phyloP scores from a whole-genome alignment of 2,329 filamentous ascomycete genomes.

The Sclerotinia sclerotiorum region DNA sequence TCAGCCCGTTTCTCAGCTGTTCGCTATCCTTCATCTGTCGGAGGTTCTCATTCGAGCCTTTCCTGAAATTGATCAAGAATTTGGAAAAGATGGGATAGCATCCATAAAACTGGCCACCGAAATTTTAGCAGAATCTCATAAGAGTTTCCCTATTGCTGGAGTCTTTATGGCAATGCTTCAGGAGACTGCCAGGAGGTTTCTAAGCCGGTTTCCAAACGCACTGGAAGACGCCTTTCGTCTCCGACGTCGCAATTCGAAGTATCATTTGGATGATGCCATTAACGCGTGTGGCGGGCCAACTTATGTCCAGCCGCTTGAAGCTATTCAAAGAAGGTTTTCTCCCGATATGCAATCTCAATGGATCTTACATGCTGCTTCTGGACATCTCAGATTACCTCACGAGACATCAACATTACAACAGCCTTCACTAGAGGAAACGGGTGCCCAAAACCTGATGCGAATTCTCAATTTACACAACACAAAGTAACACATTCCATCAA shows the following conservation, averaged over 20 bases:
- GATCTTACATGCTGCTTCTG: constrained; percentile 29
- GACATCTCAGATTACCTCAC: constrained; percentile 27
- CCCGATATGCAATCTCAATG: constrained; percentile 38
- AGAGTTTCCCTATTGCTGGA: constrained; percentile 38
- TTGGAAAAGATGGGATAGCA: constrained; percentile 33
- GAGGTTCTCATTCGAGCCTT: constrained; percentile 39
- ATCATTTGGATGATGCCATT: constrained; percentile 39
- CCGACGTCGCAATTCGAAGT: constrained; percentile 16
- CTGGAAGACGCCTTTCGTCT: constrained; percentile 25
- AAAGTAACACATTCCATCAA: constrained; percentile 25
- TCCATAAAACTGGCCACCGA: constrained; percentile 38
- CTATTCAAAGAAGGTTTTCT: constrained; percentile 37
- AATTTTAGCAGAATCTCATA: constrained; percentile 35
- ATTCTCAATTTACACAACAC: constrained; percentile 40
- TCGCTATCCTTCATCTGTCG: constrained; percentile 39
- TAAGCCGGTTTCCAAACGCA: constrained; percentile 32
- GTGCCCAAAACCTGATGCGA: constrained; percentile 38
- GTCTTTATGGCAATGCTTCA: constrained; percentile 40
- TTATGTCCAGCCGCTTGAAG: constrained; percentile 37
- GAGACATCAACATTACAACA: background rate
- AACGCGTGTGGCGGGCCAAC: constrained; percentile 39
- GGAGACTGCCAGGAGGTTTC: constrained; percentile 33
- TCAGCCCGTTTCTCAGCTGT: constrained; percentile 41
- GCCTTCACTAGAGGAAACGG: constrained; percentile 33
- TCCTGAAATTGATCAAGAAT: constrained; percentile 31